Evolutionary conservation across 176 grass and related monocot species (phyloP).

Genomic region (Avena sativa): DNA sequence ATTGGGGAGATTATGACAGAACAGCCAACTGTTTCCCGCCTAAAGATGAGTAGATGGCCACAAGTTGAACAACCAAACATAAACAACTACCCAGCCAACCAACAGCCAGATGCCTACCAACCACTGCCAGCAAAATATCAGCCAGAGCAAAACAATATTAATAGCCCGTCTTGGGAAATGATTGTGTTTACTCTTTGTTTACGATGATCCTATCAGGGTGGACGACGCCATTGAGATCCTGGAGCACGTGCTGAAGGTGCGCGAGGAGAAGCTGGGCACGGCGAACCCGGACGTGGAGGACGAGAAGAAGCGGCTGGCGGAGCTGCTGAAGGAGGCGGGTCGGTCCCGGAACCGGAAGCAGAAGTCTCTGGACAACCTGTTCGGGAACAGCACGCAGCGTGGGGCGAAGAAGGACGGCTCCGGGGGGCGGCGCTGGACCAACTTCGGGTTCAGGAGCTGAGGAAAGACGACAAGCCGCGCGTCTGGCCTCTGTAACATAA

Average conservation of each 20-base stretch:
- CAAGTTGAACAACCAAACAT: background rate
- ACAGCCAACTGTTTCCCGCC: background rate
- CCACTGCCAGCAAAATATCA: background rate
- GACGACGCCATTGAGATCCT: slow-evolving; percentile 94
- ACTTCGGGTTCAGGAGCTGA: slow-evolving; percentile 85
- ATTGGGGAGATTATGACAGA: background rate
- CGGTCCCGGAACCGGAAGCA: slow-evolving; percentile 85
- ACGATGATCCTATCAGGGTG: slow-evolving; percentile 57
- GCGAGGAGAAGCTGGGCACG: slow-evolving; percentile 94
- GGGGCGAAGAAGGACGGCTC: slow-evolving; percentile 71
- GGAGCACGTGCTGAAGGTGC: slow-evolving; percentile 88
- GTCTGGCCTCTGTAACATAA: slow-evolving; percentile 73
- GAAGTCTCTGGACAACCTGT: slow-evolving; percentile 81
- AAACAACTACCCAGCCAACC: background rate
- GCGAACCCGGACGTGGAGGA: slow-evolving; percentile 95
- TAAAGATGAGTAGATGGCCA: slow-evolving; percentile 6
- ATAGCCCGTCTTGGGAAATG: background rate
- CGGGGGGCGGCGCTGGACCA: slow-evolving; percentile 77
- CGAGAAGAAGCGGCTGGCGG: slow-evolving; percentile 79
- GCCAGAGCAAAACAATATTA: too few relatives aligned
- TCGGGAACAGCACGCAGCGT: slow-evolving; percentile 52
- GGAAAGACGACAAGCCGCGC: too few relatives aligned
- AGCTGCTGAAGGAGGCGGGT: slow-evolving; percentile 88
- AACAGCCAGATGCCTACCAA: background rate
- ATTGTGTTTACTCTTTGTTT: background rate